Conservation (phyloP, 352 stramenopile genomes). For the Phytophthora nicotianae region DNA sequence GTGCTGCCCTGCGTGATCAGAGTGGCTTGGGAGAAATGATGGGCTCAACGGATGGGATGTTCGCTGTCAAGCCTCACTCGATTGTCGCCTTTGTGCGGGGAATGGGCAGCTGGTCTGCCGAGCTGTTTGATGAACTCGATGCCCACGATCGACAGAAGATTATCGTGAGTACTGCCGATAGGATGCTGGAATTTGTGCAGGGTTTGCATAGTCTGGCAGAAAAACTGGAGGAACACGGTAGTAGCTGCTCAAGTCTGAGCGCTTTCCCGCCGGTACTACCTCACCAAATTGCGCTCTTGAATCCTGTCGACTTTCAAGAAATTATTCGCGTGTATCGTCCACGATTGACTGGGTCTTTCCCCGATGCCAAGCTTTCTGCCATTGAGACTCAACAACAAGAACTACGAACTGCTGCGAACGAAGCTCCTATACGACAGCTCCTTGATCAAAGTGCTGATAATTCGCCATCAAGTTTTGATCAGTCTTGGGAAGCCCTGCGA, state of each 20-base stretch:
- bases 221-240: conserved; percentile 14
- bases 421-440: conserved; percentile 20
- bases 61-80: conserved; percentile 27
- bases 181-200: conserved; percentile 21
- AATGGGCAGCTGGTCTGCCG: conserved; percentile 23
- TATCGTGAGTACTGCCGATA: conserved; percentile 17
- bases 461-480: conserved; percentile 14
- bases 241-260: conserved; percentile 15
- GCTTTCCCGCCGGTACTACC: conserved; percentile 30
- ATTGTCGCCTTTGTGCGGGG: conserved; percentile 25
- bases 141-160: conserved; percentile 21
- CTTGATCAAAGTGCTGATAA: conserved; percentile 15
- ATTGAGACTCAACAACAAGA: conserved; percentile 27
- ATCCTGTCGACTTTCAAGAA: conserved; percentile 26
- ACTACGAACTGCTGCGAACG: conserved; percentile 23
- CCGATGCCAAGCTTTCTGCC: conserved; percentile 13
- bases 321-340: conserved; percentile 17
- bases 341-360: conserved; percentile 20
- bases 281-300: conserved; percentile 23
- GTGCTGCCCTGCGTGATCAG: conserved; percentile 25
- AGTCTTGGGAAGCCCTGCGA: conserved; percentile 18
- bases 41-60: conserved; percentile 26
- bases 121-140: conserved; percentile 22
- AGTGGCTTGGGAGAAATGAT: conserved; percentile 15
- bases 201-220: conserved; percentile 18